Percentiles rank a stretch among this genome's conserved stretches.
phyloP scores from a whole-genome alignment of 2,329 filamentous ascomycete genomes.

The Delphinella strobiligena region DNA sequence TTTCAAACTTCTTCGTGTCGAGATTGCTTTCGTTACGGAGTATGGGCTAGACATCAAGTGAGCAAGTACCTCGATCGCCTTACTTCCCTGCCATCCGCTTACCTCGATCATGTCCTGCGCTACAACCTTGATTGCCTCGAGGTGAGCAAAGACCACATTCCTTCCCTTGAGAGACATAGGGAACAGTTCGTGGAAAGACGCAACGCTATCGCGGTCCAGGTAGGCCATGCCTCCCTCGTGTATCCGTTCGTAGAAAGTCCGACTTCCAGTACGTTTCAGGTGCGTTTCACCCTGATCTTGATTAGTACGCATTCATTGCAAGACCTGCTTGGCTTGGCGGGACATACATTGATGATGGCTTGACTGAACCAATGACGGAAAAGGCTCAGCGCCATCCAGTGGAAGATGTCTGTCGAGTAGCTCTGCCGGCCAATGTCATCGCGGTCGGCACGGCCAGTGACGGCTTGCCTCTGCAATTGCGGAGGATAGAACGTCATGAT shows the following conservation, averaged over 20 bases:
- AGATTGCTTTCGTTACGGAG: conserved; percentile 28
- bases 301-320: no score
- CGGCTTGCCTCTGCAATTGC: conserved; percentile 15
- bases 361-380: conserved; percentile 38
- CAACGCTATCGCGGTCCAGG: conserved; percentile 26
- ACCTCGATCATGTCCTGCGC: conserved; percentile 27
- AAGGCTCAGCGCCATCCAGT: conserved; percentile 36
- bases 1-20: conserved; percentile 23
- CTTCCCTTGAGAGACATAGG: conserved; percentile 32
- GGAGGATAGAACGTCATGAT: conserved; percentile 25
- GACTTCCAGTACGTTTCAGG: no score
- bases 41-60: conserved; percentile 14
- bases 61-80: background rate
- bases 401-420: conserved; percentile 37
- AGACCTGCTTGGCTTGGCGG: background rate
- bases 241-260: conserved; percentile 34
- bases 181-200: conserved; percentile 28
- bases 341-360: conserved; percentile 20
- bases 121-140: conserved; percentile 30
- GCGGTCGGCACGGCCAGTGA: conserved; percentile 16
- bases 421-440: conserved; percentile 27
- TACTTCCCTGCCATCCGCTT: background rate
- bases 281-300: background rate
- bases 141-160: conserved; percentile 28
- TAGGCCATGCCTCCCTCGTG: conserved; percentile 30